A percentile compares a stretch with the other conserved stretches of the same genome.
Conservation (phyloP, 73 alveolate genomes). For the Paramecium pentaurelia region DNA sequence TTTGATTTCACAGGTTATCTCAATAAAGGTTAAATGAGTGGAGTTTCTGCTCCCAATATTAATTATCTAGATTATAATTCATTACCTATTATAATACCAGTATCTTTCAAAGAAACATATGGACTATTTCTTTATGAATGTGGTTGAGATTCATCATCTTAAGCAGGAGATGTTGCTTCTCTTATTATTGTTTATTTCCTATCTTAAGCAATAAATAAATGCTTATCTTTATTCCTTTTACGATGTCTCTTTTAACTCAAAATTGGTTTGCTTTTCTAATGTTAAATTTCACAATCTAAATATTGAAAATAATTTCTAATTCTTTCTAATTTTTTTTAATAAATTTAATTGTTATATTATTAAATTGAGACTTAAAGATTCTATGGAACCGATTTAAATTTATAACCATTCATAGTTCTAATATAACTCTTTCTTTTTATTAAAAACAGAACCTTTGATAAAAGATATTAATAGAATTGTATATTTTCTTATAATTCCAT, state of each 20-base stretch:
- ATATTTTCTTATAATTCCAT: background rate
- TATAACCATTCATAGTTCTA: conserved; percentile 21
- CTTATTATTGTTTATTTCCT: background rate
- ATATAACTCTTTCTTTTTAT: background rate
- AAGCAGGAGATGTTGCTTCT: background rate
- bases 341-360: background rate
- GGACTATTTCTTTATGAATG: background rate
- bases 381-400: background rate
- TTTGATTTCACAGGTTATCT: background rate
- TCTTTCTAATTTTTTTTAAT: background rate
- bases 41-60: background rate
- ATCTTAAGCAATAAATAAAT: background rate
- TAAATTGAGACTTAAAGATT: background rate
- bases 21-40: background rate
- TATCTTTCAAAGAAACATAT: background rate
- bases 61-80: background rate
- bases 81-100: background rate
- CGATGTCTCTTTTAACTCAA: background rate
- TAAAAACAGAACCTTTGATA: background rate
- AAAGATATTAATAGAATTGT: background rate
- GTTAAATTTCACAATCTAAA: background rate
- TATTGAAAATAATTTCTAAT: background rate
- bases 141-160: background rate
- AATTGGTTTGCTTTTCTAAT: background rate
- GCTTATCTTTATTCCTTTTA: conserved; percentile 1